Percentiles rank a stretch among this genome's conserved stretches.
phyloP scores from a whole-genome alignment of 139 green algal genomes.

The Chlamydomonas incerta region DNA sequence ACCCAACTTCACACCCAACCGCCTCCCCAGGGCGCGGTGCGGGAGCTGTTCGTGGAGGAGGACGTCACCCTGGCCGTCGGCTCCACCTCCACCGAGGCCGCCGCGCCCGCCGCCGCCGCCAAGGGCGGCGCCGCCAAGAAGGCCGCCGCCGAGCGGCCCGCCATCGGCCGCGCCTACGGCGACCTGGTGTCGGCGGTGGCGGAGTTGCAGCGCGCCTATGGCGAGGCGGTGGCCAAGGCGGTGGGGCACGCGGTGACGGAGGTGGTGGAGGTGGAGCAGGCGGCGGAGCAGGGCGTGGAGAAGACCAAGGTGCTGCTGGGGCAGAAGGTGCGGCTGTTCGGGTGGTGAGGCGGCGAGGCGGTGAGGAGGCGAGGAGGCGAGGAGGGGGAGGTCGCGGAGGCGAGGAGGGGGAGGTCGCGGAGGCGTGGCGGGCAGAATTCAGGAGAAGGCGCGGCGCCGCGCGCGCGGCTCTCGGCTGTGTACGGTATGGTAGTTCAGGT shows the following conservation, averaged over 20 bases:
- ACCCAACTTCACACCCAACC: too few species aligned
- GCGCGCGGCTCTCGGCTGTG: too few species aligned
- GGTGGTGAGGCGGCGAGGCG: background rate
- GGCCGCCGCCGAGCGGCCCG: background rate
- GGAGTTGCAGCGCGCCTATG: conserved; percentile 39
- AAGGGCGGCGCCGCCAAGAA: background rate
- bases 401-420: too few species aligned
- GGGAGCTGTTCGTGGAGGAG: conserved; percentile 13
- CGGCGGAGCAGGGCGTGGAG: conserved; percentile 9
- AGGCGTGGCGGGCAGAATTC: too few species aligned
- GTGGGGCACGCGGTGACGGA: conserved; percentile 23
- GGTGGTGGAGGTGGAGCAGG: conserved; percentile 23
- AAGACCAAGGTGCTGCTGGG: conserved; percentile 36
- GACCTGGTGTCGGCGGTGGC: conserved; percentile 38
- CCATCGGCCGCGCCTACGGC: conserved; percentile 14
- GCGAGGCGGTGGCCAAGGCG: conserved; percentile 12
- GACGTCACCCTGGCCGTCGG: background rate
- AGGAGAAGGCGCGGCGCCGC: too few species aligned
- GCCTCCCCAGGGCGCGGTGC: conserved; percentile 13
- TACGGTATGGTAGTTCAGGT: too few species aligned
- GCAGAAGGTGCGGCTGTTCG: conserved; percentile 21
- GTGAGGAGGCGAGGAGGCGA: background rate
- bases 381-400: too few species aligned
- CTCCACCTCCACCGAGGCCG: too few species aligned
- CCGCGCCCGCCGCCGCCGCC: background rate